Evolutionary conservation across 225 moss, liverwort and hornwort genomes (phyloP).

Genomic region (Bryum argenteum): DNA sequence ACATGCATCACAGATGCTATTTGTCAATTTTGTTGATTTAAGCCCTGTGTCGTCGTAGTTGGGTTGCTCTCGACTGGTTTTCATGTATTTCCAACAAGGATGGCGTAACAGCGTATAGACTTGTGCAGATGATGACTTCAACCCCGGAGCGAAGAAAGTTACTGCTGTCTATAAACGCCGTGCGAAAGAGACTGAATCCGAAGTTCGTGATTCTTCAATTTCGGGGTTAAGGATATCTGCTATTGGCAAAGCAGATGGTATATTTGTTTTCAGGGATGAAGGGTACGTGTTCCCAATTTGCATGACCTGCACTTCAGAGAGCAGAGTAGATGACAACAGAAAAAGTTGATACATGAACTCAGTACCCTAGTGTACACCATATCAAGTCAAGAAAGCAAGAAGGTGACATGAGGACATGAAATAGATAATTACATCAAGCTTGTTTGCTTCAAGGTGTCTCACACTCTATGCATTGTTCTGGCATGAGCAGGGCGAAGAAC

Average conservation of each 20-base stretch:
- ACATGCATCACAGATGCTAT: too few relatives aligned
- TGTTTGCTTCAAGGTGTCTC: not conserved
- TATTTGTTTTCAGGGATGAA: slow-evolving; percentile 61
- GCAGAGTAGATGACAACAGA: not conserved
- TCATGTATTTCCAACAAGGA: not conserved
- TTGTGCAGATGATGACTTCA: slow-evolving; percentile 45
- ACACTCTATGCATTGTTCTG: slow-evolving; percentile 12
- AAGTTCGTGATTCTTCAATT: slow-evolving; percentile 29
- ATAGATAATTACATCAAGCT: not conserved
- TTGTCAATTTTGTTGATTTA: too few relatives aligned
- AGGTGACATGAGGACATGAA: not conserved
- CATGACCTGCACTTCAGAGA: not conserved
- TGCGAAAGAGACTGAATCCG: slow-evolving; percentile 47
- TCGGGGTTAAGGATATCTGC: slow-evolving; percentile 13
- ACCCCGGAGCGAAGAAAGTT: slow-evolving; percentile 43
- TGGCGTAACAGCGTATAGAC: not conserved
- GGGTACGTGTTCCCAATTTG: slow-evolving; percentile 37
- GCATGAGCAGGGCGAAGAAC: slow-evolving; percentile 38
- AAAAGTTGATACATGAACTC: not conserved
- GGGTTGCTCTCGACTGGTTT: not conserved
- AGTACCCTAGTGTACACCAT: slow-evolving; percentile 3
- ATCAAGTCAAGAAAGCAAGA: not conserved
- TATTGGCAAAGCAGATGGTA: slow-evolving; percentile 11
- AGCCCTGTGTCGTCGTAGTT: not conserved
- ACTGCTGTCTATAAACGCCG: slow-evolving; percentile 84